Conservation (phyloP, 2,329 filamentous ascomycete genomes). For the Fusarium sp. region DNA sequence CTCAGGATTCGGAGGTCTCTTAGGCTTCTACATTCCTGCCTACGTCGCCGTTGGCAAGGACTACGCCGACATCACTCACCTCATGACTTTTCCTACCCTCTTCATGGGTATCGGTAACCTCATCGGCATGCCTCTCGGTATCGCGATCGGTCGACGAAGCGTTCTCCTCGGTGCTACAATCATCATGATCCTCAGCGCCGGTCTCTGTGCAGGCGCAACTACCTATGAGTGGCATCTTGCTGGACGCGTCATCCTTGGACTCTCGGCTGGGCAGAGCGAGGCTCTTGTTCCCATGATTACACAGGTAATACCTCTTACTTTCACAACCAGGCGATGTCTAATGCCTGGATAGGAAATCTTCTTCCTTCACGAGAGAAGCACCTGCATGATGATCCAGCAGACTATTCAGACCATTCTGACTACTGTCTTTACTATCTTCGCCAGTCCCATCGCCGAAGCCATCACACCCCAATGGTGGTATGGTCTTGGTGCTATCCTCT, state of each 20-base stretch:
- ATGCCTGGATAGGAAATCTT: slow-evolving; percentile 24
- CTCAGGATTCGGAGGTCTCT: slow-evolving; percentile 11
- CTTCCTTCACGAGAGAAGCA: slow-evolving; percentile 33
- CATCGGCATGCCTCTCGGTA: slow-evolving; percentile 35
- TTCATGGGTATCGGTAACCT: slow-evolving; percentile 36
- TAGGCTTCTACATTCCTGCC: slow-evolving; percentile 13
- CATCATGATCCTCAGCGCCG: slow-evolving; percentile 33
- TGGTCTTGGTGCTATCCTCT: slow-evolving; percentile 8
- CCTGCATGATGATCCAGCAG: slow-evolving; percentile 35
- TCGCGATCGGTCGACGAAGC: slow-evolving; percentile 33
- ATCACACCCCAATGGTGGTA: slow-evolving; percentile 18
- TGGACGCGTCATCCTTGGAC: slow-evolving; percentile 22
- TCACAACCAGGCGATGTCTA: neutral
- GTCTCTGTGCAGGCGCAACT: slow-evolving; percentile 24
- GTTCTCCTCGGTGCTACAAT: slow-evolving; percentile 32
- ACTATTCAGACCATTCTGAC: slow-evolving; percentile 33
- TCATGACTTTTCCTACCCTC: slow-evolving; percentile 17
- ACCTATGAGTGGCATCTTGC: slow-evolving; percentile 38
- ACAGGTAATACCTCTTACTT: neutral
- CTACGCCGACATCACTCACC: slow-evolving; percentile 14
- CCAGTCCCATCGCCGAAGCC: slow-evolving; percentile 4
- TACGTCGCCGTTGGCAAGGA: slow-evolving; percentile 8
- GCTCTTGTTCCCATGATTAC: slow-evolving; percentile 21
- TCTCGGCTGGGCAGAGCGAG: slow-evolving; percentile 34
- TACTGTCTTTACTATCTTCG: slow-evolving; percentile 13